Evolutionary conservation across 805 yeast genomes (phyloP), one percentile per base, ranked within the genome.

Genomic region (Hanseniaspora vineae): DNA sequence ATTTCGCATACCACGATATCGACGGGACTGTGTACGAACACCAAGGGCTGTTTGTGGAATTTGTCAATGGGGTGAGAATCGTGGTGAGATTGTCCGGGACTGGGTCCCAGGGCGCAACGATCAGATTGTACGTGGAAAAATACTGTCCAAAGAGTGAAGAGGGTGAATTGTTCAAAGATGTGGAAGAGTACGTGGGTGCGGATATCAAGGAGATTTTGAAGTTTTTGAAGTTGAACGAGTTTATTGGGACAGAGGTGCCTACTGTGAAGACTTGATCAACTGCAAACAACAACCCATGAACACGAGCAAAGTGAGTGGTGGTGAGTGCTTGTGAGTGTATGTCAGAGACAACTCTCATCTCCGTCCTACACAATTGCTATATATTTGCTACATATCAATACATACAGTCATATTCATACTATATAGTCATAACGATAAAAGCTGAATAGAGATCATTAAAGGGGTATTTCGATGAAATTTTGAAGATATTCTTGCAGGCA

Each of bases 81-180:
- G 84, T 92, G 35, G 84, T 87, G 47, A 81, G 98, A 66, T 73
- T 92, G 54, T 87, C 96, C 0, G 98, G 98, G 49, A 90, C 98
- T 2, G 98, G 98, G 14, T 88, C 97, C 1, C 81, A 95, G 1
- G 98, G 98, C 44, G 97, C 98, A 18, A 90, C 98, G 6, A 88
- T 92, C 51, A 78, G 98, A 66, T 72, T 90, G 55, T 90, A 90
- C 68, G 69, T 90, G 60, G 97, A 90, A 67, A 82, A 81, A 65
- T 87, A 84, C 68, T 78, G 29, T n/a, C 84, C 23, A 56, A 65
- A 44, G 92, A 86, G 59, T 58, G 65, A 45, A 52, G 75, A 17
- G 72, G 72, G 39, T 5, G 29, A 23, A 8, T 76, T 73, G 58
- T 58, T 57, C 6, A 53, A 65, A 54, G 64, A 70, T 44, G 90